A percentile compares a stretch with the other conserved stretches of the same genome.
phyloP scores from a whole-genome alignment of 2,329 filamentous ascomycete genomes.

The Cucurbitaria berberidis region DNA sequence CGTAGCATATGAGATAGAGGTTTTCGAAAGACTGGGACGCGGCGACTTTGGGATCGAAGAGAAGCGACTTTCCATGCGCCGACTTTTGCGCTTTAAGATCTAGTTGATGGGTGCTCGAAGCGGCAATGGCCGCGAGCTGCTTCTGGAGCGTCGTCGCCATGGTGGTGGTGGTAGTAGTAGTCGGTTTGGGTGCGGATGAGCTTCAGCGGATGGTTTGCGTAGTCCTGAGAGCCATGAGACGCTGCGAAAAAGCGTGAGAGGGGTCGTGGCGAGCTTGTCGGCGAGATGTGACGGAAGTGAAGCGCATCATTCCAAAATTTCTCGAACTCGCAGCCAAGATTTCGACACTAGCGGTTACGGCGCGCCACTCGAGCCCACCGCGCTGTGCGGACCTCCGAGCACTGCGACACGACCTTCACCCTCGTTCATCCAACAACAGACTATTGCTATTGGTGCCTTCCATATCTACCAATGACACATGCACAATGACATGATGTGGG shows the following conservation, averaged over 20 bases:
- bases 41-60: slow-evolving; percentile 87
- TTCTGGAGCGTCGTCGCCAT: slow-evolving; percentile 86
- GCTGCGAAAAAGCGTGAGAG: slow-evolving; percentile 18
- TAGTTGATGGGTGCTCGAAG: slow-evolving; percentile 86
- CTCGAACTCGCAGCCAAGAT: slow-evolving; percentile 20
- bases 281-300: background rate
- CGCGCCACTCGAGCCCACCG: slow-evolving; percentile 7
- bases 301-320: slow-evolving; percentile 24
- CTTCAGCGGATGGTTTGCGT: background rate
- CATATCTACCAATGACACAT: background rate
- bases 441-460: background rate
- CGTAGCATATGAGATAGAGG: slow-evolving; percentile 82
- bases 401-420: background rate
- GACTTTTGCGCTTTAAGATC: slow-evolving; percentile 92
- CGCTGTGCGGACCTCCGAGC: slow-evolving; percentile 18
- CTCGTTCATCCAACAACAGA: background rate
- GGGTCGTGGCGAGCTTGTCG: slow-evolving; percentile 24
- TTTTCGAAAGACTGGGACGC: slow-evolving; percentile 88
- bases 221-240: slow-evolving; percentile 34
- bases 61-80: slow-evolving; percentile 90
- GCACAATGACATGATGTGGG: background rate
- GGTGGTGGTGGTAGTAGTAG: slow-evolving; percentile 45
- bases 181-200: background rate
- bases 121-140: slow-evolving; percentile 91
- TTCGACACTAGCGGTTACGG: slow-evolving; percentile 25